Evolutionary conservation across 441 rosid genomes (phyloP).

Genomic region (Gossypium lobatum): DNA sequence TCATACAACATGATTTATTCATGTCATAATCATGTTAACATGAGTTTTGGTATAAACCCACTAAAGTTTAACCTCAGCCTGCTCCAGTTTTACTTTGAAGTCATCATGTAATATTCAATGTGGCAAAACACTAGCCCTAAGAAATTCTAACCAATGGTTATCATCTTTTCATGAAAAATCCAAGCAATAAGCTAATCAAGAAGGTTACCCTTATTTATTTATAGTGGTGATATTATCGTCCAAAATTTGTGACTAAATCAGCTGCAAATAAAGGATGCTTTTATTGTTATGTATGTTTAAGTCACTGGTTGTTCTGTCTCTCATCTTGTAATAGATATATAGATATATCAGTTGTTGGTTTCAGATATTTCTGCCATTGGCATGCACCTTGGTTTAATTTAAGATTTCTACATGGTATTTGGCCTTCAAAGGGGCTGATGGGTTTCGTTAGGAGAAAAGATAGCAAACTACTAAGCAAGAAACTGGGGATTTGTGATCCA

Average conservation of each 20-base stretch:
- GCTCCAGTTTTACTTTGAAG: background rate
- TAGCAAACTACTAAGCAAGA: background rate
- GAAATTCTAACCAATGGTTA: background rate
- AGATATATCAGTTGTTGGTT: too few relatives aligned
- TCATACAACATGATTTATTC: background rate
- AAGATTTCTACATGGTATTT: background rate
- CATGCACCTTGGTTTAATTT: background rate
- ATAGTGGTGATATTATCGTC: background rate
- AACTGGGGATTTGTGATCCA: background rate
- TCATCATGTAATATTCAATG: background rate
- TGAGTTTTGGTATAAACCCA: background rate
- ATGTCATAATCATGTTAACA: background rate
- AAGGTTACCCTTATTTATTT: background rate
- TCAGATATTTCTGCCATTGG: background rate
- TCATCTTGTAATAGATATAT: background rate
- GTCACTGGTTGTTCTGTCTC: background rate
- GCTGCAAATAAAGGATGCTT: background rate
- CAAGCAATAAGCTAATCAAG: background rate
- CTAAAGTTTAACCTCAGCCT: background rate
- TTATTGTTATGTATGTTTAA: background rate
- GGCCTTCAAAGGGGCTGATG: background rate
- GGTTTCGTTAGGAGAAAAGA: background rate
- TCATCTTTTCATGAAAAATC: background rate
- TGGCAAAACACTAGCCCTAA: background rate
- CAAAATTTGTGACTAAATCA: background rate